Percentiles rank a stretch among this genome's conserved stretches.
Evolutionary conservation across 306 rosid species (phyloP).

Genomic region (Prunus dulcis): DNA sequence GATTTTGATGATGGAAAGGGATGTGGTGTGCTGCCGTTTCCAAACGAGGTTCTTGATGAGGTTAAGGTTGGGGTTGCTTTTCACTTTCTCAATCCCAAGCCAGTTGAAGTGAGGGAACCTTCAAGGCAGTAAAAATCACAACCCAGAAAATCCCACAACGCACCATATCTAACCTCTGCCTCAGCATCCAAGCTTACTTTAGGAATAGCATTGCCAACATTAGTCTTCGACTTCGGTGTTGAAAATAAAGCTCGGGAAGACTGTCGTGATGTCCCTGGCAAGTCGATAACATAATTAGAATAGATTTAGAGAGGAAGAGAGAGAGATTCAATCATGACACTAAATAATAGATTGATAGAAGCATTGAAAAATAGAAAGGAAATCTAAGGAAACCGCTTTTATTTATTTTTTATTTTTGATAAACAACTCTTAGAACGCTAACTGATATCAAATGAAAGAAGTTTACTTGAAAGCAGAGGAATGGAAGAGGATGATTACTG

Average conservation of each 20-base stretch:
- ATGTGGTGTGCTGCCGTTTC: background rate
- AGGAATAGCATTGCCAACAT: background rate
- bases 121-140: background rate
- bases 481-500: no score
- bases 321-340: no score
- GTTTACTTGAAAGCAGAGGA: no score
- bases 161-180: background rate
- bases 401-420: no score
- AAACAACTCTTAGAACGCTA: no score
- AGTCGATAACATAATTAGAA: slow-evolving; percentile 17
- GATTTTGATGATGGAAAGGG: no score
- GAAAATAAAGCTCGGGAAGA: slow-evolving; percentile 72
- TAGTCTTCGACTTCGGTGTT: slow-evolving; percentile 63
- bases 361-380: no score
- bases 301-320: background rate
- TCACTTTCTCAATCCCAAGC: background rate
- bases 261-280: slow-evolving; percentile 50
- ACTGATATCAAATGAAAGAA: no score
- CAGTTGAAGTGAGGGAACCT: background rate
- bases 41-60: background rate
- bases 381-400: no score
- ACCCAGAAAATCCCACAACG: background rate
- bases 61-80: background rate
- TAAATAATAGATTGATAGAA: no score
- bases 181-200: background rate